Evolutionary conservation across 2,329 filamentous ascomycete species (phyloP).

Genomic region (Aureobasidium subglaciale): DNA sequence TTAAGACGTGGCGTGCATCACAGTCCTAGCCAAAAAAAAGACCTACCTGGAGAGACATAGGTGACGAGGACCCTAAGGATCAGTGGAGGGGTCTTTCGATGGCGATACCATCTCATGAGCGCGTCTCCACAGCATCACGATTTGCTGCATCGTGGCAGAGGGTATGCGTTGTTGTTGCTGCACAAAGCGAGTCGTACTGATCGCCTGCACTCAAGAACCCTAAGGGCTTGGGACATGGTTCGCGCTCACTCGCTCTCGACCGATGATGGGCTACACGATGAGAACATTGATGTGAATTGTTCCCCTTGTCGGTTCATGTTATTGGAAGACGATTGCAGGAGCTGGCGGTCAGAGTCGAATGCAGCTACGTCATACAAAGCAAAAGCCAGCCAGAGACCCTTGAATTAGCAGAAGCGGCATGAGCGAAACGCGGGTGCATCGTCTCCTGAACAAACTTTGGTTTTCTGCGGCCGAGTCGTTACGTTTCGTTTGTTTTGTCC

Average conservation of each 20-base stretch:
- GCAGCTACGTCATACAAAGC: not conserved
- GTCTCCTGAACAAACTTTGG: slow-evolving; percentile 10
- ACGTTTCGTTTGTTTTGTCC: not conserved
- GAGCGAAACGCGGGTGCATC: not conserved
- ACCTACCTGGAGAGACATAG: not conserved
- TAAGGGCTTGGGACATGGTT: no score
- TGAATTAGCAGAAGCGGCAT: not conserved
- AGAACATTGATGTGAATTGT: no score
- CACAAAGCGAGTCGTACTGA: not conserved
- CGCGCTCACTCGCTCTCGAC: no score
- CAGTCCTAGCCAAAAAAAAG: not conserved
- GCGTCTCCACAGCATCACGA: no score
- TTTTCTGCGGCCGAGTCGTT: not conserved
- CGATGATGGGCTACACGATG: no score
- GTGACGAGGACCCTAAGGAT: not conserved
- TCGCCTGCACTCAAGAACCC: not conserved
- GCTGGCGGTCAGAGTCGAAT: not conserved
- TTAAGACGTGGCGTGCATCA: slow-evolving; percentile 10
- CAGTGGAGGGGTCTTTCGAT: not conserved
- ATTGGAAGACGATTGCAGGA: not conserved
- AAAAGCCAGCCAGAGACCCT: not conserved
- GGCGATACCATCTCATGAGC: not conserved
- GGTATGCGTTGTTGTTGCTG: not conserved
- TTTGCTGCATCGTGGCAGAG: not conserved
- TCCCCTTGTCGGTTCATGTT: not conserved